Evolutionary conservation across 495 filamentous ascomycete species (phyloP).

Genomic region (Margaritispora aquatica): DNA sequence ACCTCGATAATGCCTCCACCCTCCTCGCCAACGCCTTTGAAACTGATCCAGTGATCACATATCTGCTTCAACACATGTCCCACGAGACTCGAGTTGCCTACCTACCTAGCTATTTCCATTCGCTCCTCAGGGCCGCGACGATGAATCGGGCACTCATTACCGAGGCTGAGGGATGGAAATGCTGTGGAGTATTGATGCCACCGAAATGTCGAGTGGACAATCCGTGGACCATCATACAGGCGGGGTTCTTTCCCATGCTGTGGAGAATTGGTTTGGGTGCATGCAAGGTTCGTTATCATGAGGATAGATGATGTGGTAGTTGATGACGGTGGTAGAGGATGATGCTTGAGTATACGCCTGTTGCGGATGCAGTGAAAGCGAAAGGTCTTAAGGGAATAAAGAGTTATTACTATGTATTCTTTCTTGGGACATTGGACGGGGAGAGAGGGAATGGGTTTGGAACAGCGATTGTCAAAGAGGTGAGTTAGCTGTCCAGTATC

Average conservation of each 20-base stretch:
- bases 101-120: neutral
- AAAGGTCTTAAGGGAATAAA: neutral
- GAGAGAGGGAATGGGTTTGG: constrained; percentile 3
- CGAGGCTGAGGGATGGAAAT: neutral
- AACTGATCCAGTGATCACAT: neutral
- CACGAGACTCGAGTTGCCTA: neutral
- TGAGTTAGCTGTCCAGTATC: neutral
- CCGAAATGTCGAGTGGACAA: neutral
- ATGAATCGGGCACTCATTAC: neutral
- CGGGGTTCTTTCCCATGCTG: neutral
- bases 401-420: constrained; percentile 16
- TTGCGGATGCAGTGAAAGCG: neutral
- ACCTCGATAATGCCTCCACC: neutral
- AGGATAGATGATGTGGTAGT: neutral
- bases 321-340: neutral
- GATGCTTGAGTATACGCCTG: neutral
- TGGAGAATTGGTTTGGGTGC: neutral
- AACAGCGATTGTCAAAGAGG: neutral
- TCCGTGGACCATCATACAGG: neutral
- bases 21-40: neutral
- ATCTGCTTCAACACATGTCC: neutral
- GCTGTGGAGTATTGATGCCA: neutral
- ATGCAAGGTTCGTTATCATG: neutral
- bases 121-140: neutral
- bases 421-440: neutral